phyloP scores from a whole-genome alignment of 441 rosid genomes.

The Erodium trifolium region DNA sequence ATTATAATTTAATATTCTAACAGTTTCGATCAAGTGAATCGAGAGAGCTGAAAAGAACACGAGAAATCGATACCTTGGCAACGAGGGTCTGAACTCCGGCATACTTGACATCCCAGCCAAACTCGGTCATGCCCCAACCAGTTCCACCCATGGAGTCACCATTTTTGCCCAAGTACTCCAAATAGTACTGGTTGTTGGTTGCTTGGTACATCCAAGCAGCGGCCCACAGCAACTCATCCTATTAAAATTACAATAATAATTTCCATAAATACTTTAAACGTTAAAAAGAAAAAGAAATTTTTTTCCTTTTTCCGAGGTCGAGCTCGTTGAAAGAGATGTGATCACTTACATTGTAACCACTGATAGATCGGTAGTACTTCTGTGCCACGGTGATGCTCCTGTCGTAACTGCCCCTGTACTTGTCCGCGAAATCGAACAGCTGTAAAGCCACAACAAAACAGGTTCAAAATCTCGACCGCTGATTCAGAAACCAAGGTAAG shows the following conservation, averaged over 20 bases:
- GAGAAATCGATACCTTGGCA: slow-evolving; percentile 45
- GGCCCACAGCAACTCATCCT: slow-evolving; percentile 87
- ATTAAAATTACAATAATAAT: neutral
- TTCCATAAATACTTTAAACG: too few species aligned
- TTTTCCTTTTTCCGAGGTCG: too few species aligned
- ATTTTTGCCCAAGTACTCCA: slow-evolving; percentile 63
- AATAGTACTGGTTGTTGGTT: slow-evolving; percentile 50
- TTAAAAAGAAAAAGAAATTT: too few species aligned
- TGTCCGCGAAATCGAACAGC: slow-evolving; percentile 82
- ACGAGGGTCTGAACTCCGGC: slow-evolving; percentile 89
- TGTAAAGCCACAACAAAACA: slow-evolving; percentile 22
- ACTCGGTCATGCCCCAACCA: slow-evolving; percentile 76
- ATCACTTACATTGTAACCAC: slow-evolving; percentile 60
- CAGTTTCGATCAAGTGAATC: too few species aligned
- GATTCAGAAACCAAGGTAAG: neutral
- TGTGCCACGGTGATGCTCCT: slow-evolving; percentile 79
- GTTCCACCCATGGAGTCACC: slow-evolving; percentile 85
- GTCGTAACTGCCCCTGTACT: slow-evolving; percentile 84
- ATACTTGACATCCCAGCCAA: slow-evolving; percentile 82
- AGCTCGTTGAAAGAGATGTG: too few species aligned
- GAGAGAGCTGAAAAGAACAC: too few species aligned
- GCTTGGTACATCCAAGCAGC: slow-evolving; percentile 89
- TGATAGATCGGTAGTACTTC: slow-evolving; percentile 64
- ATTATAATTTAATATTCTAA: too few species aligned
- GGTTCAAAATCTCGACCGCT: neutral